Evolutionary conservation across 176 grass and related monocot genomes (phyloP), one percentile per base, ranked within the genome.

Genomic region (Pontederia paniculata): DNA sequence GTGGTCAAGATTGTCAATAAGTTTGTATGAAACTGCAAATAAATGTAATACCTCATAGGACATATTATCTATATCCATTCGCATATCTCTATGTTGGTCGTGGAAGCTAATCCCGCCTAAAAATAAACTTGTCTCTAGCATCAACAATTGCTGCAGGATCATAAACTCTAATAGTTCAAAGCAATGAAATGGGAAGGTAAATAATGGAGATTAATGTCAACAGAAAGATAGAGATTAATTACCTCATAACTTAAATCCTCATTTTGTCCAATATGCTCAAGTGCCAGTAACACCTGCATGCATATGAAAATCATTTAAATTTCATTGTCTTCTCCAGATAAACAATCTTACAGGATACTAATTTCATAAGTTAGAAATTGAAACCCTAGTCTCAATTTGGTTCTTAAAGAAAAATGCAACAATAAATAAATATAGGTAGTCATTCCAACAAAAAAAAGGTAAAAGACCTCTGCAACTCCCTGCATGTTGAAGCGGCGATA

Each of bases 1-100:
- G 18, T 8, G 9, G 44, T 22, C 6, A 62, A 15, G 16, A 9
- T 9, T 0, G 22, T 2, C 46, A 12, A 65, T 10, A 17, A 45
- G 46, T 9, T 11, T 22, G 21, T 4, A 62, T 16, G 43, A 60
- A 62, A 17, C 17, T 21, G 2, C 8, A 61, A 55, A 47, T 67
- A 22, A 14, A 45, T 65, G 21, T 59, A 63, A 55, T 87, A 89
- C 91, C 91, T 97, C 91, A 71, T 97, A 98, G 10, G 93, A 90
- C 93, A 91, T 84, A 62, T 79, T 74, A 58, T 98, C 93, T 15
- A 98, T 98, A 76, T 91, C 86, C 93, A 91, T 80, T 66, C 86
- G 81, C 93, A 91, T 66, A 49, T 98, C 93, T 71, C 84, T 78
- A 21, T 91, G 79, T 63, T 79, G 74, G 66, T 98, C 93, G 44